phyloP scores from a whole-genome alignment of 495 filamentous ascomycete genomes.

The Talaromyces ruber region DNA sequence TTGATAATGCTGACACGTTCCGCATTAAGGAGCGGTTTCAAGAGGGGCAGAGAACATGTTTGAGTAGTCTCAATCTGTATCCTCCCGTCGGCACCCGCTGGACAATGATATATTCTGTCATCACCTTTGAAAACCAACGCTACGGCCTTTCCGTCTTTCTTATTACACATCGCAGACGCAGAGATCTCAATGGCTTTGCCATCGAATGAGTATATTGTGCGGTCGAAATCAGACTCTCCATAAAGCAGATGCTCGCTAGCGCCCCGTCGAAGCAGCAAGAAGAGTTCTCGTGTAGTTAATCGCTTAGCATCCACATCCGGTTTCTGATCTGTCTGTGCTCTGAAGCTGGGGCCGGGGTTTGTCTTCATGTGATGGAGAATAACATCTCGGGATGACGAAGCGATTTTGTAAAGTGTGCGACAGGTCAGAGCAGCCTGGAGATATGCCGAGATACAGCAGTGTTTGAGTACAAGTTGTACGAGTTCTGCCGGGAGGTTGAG shows the following conservation, averaged over 20 bases:
- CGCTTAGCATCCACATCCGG: conserved; percentile 7
- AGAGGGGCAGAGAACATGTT: background rate
- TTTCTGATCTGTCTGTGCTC: background rate
- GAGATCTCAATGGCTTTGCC: conserved; percentile 16
- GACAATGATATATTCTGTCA: conserved; percentile 20
- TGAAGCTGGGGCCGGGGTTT: conserved; percentile 18
- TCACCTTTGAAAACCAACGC: conserved; percentile 20
- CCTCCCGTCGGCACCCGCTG: conserved; percentile 9
- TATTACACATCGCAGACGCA: conserved; percentile 18
- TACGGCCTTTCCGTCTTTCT: conserved; percentile 2
- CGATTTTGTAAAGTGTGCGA: conserved; percentile 67
- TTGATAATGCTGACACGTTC: background rate
- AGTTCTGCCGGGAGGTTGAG: conserved; percentile 31
- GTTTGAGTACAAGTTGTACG: conserved; percentile 27
- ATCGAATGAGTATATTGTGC: conserved; percentile 17
- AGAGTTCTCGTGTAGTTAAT: conserved; percentile 17
- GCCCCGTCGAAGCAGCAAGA: conserved; percentile 15
- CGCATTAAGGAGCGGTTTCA: background rate
- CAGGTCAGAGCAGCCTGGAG: conserved; percentile 26
- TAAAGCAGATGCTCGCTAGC: conserved; percentile 23
- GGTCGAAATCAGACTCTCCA: conserved; percentile 18
- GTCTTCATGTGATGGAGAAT: conserved; percentile 24
- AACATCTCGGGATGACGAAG: conserved; percentile 55
- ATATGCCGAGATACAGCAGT: conserved; percentile 23
- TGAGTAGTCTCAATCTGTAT: conserved; percentile 9